These are phyloP conservation scores for Garcia nutans DNA, from an alignment of 345 rosid species.

Conservation along the genomic window DNA sequence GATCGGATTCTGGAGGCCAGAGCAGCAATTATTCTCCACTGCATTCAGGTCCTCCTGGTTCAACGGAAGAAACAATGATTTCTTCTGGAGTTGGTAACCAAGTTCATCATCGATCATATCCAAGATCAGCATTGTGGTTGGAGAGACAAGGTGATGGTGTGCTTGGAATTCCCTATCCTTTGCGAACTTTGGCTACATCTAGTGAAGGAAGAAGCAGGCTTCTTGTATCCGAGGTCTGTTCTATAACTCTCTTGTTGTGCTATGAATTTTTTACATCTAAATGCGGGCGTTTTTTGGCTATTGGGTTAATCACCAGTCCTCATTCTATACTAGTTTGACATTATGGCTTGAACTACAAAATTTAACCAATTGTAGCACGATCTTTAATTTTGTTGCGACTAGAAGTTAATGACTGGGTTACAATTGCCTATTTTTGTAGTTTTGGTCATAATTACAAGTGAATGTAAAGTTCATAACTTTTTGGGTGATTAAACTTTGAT, in stretches of 20 bases:
- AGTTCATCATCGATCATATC: constrained; percentile 43
- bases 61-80: constrained; percentile 43
- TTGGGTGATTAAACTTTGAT: too few species aligned
- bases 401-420: too few species aligned
- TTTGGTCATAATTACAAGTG: too few species aligned
- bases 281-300: background rate
- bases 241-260: constrained; percentile 5
- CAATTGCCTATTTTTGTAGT: too few species aligned
- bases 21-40: constrained; percentile 36
- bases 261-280: constrained; percentile 8
- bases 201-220: constrained; percentile 75
- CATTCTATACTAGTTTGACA: background rate
- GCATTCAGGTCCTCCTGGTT: constrained; percentile 39
- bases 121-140: constrained; percentile 54
- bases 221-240: constrained; percentile 72
- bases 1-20: constrained; percentile 47
- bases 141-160: constrained; percentile 65
- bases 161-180: constrained; percentile 50
- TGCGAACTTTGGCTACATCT: constrained; percentile 53
- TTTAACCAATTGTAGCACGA: background rate
- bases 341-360: background rate
- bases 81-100: constrained; percentile 53
- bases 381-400: background rate
- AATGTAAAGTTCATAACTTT: too few species aligned
- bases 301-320: background rate